Evolutionary conservation across 768 basidiomycete genomes (phyloP).

Genomic region (Boletus sp.): DNA sequence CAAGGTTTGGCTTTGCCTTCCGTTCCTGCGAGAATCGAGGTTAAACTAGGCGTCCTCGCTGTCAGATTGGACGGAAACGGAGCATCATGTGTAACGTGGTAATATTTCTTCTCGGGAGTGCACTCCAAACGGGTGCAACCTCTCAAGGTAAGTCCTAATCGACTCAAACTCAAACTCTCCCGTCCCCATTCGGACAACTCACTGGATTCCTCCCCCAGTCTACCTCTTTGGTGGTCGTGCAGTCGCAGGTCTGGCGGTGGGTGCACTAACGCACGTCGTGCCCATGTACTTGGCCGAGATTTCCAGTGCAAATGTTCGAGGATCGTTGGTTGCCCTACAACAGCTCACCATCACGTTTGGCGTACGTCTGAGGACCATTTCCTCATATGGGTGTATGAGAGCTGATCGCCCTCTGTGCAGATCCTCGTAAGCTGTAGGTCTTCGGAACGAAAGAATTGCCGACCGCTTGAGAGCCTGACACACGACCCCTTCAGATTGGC

Average conservation of each 20-base stretch:
- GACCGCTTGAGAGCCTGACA: background rate
- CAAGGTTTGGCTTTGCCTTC: conserved; percentile 15
- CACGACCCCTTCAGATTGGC: conserved; percentile 25
- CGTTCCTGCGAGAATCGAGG: background rate
- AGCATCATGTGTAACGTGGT: conserved; percentile 29
- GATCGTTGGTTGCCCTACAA: conserved; percentile 36
- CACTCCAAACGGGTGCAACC: conserved; percentile 32
- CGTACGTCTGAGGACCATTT: conserved; percentile 20
- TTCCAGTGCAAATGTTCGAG: conserved; percentile 38
- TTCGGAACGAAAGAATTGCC: background rate
- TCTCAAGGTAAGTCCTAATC: conserved; percentile 11
- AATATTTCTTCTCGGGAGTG: conserved; percentile 31
- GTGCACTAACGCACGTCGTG: conserved; percentile 25
- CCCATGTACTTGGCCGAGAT: conserved; percentile 40
- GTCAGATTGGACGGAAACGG: conserved; percentile 29
- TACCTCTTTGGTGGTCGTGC: conserved; percentile 32
- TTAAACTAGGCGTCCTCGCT: background rate
- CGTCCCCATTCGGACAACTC: background rate
- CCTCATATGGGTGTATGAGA: background rate
- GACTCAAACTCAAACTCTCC: background rate
- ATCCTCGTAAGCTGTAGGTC: conserved; percentile 33
- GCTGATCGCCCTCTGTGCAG: conserved; percentile 9
- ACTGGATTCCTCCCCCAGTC: conserved; percentile 5
- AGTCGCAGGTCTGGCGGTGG: conserved; percentile 17
- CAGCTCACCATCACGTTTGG: conserved; percentile 37